Conservation (phyloP, 768 basidiomycete species). For the Boletus tomentosulus region DNA sequence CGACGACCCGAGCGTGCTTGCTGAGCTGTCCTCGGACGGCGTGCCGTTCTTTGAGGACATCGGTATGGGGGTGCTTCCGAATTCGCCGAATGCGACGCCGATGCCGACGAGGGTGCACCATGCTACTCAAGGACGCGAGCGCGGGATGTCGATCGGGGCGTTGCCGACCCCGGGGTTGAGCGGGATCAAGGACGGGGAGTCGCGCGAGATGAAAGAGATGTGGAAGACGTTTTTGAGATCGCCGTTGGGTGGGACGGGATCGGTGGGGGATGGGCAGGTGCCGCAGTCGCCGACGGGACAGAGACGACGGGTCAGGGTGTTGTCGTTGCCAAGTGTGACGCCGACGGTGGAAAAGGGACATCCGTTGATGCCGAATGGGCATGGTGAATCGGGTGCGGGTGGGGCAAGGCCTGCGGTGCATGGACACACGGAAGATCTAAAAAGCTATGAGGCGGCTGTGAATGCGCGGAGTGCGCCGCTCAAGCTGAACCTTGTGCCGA, state of each 20-base stretch:
- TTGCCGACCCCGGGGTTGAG: conserved; percentile 30
- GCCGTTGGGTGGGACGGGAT: conserved; percentile 43
- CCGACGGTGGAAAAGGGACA: conserved; percentile 39
- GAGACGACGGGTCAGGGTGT: conserved; percentile 50
- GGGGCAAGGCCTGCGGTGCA: conserved; percentile 42
- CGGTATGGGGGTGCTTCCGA: conserved; percentile 23
- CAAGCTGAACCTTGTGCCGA: conserved; percentile 52
- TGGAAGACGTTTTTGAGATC: conserved; percentile 76
- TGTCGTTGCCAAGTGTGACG: conserved; percentile 69
- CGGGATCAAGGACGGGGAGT: conserved; percentile 33
- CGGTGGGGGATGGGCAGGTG: conserved; percentile 10
- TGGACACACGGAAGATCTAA: conserved; percentile 55
- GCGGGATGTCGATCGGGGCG: conserved; percentile 23
- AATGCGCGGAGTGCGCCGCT: conserved; percentile 62
- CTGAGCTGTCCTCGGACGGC: conserved; percentile 53
- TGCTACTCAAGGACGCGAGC: conserved; percentile 18
- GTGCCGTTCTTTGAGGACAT: conserved; percentile 57
- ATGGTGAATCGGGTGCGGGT: conserved; percentile 20
- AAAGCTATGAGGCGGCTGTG: conserved; percentile 72
- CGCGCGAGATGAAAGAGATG: conserved; percentile 58
- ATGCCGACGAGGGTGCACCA: conserved; percentile 36
- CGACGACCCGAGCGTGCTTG: conserved; percentile 67
- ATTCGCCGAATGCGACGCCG: conserved; percentile 47
- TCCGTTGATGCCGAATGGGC: conserved; percentile 16
- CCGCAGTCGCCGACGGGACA: conserved; percentile 29